Conservation (phyloP, 108 stramenopile genomes). For the Cyclotella sp. region DNA sequence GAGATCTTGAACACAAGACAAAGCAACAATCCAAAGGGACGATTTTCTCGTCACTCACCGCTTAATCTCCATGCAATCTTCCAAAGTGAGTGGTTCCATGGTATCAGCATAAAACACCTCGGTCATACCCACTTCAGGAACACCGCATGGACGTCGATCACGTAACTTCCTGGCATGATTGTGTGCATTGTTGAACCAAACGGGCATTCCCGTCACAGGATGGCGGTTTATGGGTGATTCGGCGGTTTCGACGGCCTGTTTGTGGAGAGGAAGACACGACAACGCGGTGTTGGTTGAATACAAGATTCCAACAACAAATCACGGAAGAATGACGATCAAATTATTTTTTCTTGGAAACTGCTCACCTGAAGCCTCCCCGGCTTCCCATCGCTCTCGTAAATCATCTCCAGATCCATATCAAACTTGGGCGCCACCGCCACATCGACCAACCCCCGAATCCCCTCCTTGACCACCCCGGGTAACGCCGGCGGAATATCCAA, state of each 20-base stretch:
- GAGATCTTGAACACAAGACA: neutral
- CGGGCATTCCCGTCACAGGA: constrained; percentile 87
- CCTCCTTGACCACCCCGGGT: constrained; percentile 75
- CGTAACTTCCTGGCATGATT: constrained; percentile 90
- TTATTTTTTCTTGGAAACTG: too few species aligned
- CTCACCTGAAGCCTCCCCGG: constrained; percentile 79
- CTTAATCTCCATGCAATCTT: constrained; percentile 88
- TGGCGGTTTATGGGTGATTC: constrained; percentile 91
- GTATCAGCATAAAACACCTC: constrained; percentile 93
- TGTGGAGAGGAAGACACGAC: constrained; percentile 1
- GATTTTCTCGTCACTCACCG: constrained; percentile 36
- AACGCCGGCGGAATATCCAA: constrained; percentile 78
- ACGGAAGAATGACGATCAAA: neutral
- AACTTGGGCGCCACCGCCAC: constrained; percentile 90
- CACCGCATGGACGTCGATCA: constrained; percentile 87
- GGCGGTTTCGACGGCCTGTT: constrained; percentile 79
- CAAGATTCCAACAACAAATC: neutral
- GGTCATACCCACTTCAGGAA: constrained; percentile 94
- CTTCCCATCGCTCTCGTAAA: constrained; percentile 88
- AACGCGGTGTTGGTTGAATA: neutral
- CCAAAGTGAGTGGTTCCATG: constrained; percentile 81
- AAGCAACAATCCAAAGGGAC: neutral
- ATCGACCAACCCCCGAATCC: constrained; percentile 74
- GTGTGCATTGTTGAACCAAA: constrained; percentile 93
- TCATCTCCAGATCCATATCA: constrained; percentile 95